phyloP scores from a whole-genome alignment of 495 filamentous ascomycete species.

The Daldinia loculata region DNA sequence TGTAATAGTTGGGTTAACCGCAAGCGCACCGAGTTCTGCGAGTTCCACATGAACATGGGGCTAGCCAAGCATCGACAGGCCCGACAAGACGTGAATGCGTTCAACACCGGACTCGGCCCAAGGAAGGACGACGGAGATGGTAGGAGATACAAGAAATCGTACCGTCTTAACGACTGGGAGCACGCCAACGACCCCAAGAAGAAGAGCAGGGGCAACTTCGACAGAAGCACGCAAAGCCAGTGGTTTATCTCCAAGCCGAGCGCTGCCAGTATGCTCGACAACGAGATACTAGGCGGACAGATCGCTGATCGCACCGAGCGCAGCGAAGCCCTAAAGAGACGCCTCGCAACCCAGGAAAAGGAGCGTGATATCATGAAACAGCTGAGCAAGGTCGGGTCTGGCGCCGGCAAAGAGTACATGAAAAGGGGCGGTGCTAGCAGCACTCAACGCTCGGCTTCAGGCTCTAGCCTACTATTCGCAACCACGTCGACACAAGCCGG shows the following conservation, averaged over 20 bases:
- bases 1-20: conserved; percentile 89
- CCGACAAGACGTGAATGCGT: conserved; percentile 83
- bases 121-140: conserved; percentile 46
- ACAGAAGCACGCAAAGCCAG: conserved; percentile 63
- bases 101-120: conserved; percentile 56
- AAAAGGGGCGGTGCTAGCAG: conserved; percentile 37
- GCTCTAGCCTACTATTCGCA: not conserved
- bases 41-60: conserved; percentile 86
- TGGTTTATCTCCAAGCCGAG: conserved; percentile 65
- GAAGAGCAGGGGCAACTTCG: conserved; percentile 64
- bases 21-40: conserved; percentile 88
- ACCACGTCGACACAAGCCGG: conserved; percentile 3
- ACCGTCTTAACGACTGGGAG: conserved; percentile 26
- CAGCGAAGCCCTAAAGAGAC: conserved; percentile 72
- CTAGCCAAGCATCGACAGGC: conserved; percentile 73
- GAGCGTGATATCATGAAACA: conserved; percentile 82
- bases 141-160: conserved; percentile 34
- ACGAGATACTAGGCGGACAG: conserved; percentile 62
- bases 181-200: conserved; percentile 43
- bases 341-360: conserved; percentile 74
- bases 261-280: conserved; percentile 73
- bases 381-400: conserved; percentile 68
- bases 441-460: conserved; percentile 15
- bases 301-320: conserved; percentile 62
- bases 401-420: conserved; percentile 82